phyloP scores from a whole-genome alignment of 2,329 filamentous ascomycete species.

The Diaporthe humulicola region DNA sequence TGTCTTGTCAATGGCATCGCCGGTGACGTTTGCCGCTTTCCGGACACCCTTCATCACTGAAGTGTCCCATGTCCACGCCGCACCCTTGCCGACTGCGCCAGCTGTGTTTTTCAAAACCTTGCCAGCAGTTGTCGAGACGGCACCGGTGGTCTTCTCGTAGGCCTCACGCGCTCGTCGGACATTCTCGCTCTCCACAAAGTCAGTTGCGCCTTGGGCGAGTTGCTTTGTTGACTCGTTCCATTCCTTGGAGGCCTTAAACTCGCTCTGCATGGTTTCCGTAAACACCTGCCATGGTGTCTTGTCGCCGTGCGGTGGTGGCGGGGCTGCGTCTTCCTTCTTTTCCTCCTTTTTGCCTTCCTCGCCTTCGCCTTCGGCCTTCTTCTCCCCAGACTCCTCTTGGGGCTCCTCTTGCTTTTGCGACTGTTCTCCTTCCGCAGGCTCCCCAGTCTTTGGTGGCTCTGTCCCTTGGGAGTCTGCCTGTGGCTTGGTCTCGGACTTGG shows the following conservation, averaged over 20 bases:
- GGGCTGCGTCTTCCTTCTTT: conserved; percentile 78
- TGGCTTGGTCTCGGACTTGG: conserved; percentile 49
- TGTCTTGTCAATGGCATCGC: conserved; percentile 90
- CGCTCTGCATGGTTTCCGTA: conserved; percentile 91
- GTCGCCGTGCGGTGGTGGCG: conserved; percentile 95
- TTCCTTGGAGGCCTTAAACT: conserved; percentile 97
- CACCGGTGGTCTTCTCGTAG: conserved; percentile 88
- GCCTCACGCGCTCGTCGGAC: conserved; percentile 88
- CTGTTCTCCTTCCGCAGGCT: conserved; percentile 50
- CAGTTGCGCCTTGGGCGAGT: conserved; percentile 86
- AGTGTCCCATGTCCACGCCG: conserved; percentile 98
- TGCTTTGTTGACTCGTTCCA: conserved; percentile 99
- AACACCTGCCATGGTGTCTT: conserved; percentile 99
- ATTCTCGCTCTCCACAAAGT: conserved; percentile 93
- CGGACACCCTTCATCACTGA: conserved; percentile 91
- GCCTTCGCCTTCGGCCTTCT: conserved; percentile 57
- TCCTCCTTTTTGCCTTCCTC: conserved; percentile 68
- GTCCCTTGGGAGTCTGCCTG: conserved; percentile 55
- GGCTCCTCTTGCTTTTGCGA: conserved; percentile 55
- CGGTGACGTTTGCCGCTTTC: conserved; percentile 87
- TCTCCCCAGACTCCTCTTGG: conserved; percentile 59
- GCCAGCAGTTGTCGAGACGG: conserved; percentile 82
- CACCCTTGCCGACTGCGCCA: conserved; percentile 88
- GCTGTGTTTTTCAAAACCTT: conserved; percentile 89
- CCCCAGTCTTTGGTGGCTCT: conserved; percentile 47